Evolutionary conservation across 2,329 filamentous ascomycete genomes (phyloP).

Genomic region (Chaetomiaceae sp.): DNA sequence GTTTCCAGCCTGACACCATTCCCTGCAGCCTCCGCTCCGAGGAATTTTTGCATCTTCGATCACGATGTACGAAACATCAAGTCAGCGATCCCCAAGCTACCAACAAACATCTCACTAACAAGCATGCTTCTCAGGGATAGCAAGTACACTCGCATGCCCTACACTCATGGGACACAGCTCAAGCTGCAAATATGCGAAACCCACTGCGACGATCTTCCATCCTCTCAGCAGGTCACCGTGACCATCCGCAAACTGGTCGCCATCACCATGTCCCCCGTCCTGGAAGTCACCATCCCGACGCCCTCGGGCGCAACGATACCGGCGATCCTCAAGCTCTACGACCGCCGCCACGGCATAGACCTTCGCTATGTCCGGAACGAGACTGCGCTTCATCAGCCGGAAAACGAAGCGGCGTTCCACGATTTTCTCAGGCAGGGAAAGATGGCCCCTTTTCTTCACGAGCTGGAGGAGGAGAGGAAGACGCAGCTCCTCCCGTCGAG

Average conservation of each 20-base stretch:
- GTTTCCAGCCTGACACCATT: too few relatives aligned
- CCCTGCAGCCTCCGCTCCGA: too few relatives aligned
- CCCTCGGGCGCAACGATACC: background rate
- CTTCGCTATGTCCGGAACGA: too few relatives aligned
- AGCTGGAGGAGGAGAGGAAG: background rate
- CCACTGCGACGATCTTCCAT: constrained; percentile 5
- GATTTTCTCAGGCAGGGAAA: constrained; percentile 6
- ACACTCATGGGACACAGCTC: too few relatives aligned
- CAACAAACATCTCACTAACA: too few relatives aligned
- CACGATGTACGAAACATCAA: too few relatives aligned
- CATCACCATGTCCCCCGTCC: constrained; percentile 11
- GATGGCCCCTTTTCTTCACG: constrained; percentile 8
- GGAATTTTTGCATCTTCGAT: too few relatives aligned
- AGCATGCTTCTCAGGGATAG: too few relatives aligned
- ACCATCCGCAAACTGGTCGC: constrained; percentile 9
- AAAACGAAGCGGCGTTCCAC: constrained; percentile 7
- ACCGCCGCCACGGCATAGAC: constrained; percentile 9
- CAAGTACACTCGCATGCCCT: too few relatives aligned
- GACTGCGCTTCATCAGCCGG: background rate
- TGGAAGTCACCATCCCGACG: constrained; percentile 10
- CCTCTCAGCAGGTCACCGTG: constrained; percentile 4
- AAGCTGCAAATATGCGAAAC: constrained; percentile 4
- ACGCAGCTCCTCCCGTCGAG: background rate
- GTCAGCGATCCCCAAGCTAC: too few relatives aligned
- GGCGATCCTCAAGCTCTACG: constrained; percentile 12